Percentiles rank a stretch among this genome's conserved stretches.
Evolutionary conservation across 768 basidiomycete species (phyloP).

Genomic region (Pleurotus djamor): DNA sequence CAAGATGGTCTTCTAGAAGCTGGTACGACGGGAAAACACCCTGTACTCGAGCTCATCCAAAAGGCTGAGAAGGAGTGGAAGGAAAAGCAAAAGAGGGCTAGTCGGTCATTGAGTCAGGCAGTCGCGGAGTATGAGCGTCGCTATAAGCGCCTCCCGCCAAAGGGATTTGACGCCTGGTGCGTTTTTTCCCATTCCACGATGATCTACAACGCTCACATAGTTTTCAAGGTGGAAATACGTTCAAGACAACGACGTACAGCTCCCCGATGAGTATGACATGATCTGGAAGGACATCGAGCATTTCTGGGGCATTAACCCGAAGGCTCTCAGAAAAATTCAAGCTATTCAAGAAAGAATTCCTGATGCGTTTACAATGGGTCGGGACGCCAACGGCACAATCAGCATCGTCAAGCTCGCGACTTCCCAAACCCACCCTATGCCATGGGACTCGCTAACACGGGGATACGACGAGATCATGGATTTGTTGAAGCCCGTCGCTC

Average conservation of each 20-base stretch:
- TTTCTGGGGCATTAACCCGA: conserved; percentile 65
- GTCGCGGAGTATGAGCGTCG: conserved; percentile 74
- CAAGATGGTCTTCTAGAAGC: conserved; percentile 38
- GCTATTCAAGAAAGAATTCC: conserved; percentile 31
- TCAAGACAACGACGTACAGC: conserved; percentile 59
- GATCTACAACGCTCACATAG: too few species aligned
- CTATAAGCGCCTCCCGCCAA: conserved; percentile 74
- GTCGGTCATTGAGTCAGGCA: conserved; percentile 72
- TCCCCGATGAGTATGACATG: conserved; percentile 84
- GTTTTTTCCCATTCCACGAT: neutral
- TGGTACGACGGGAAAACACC: conserved; percentile 51
- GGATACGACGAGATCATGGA: conserved; percentile 32
- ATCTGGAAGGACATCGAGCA: conserved; percentile 74
- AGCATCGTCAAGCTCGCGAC: conserved; percentile 1
- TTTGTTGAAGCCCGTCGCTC: conserved; percentile 36
- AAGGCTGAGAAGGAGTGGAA: conserved; percentile 71
- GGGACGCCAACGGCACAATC: conserved; percentile 23
- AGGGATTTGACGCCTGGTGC: conserved; percentile 84
- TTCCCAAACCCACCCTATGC: conserved; percentile 27
- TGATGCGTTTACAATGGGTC: conserved; percentile 38
- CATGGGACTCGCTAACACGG: conserved; percentile 17
- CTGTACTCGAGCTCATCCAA: conserved; percentile 74
- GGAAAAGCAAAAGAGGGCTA: conserved; percentile 59
- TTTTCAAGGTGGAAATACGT: conserved; percentile 44
- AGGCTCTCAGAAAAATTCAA: conserved; percentile 30